Evolutionary conservation across 1,284 basidiomycete genomes (phyloP), one percentile per base, ranked within the genome.

Genomic region (Paramarasmius palmivorus): DNA sequence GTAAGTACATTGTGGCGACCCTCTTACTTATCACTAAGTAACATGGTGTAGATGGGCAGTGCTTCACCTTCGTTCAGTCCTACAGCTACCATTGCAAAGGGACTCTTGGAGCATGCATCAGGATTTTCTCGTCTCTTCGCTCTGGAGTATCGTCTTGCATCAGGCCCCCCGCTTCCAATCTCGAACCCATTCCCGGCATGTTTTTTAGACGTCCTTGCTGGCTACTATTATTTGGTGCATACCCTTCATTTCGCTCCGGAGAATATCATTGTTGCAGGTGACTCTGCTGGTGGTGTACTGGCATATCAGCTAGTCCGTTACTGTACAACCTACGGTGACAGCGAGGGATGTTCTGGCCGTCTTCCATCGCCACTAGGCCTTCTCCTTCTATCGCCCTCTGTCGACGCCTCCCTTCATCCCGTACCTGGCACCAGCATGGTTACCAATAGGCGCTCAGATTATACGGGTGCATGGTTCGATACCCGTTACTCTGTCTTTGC

Each of bases 251-350:
- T 82, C 54, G 54, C 61, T 1, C 73, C 80, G 10, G 59, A 68
- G 7, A 73, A 85, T 60, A 78, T 89, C 55, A 67, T 86, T 45
- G 45, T 88, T 1, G 66, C 61, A 1, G 87, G 86, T 1, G 84
- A 87, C 60, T 82, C 78, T 5, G 83, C 86, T 0, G 88, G 87
- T 1, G 85, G 77, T 0, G 79, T 84, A 57, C 69, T 87, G 6
- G 79, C 78, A 0, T 61, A 83, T 6, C 78, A 80, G 2, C 60
- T 79, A 25, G 59, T 66, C 4, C 69, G 73, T 0, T 79, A 78
- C 57, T 79, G 17, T 59, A 72, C 32, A 63, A 69, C 46, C 49
- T 40, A 37, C 32, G 22, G 23, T 22, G 34, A 50, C 59, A 57
- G 14, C 25, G n/a, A 37, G 50, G 50, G 8, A n/a, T n/a, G n/a